Evolutionary conservation across 2,329 filamentous ascomycete species (phyloP).

Genomic region (Cyphellophora attinorum): DNA sequence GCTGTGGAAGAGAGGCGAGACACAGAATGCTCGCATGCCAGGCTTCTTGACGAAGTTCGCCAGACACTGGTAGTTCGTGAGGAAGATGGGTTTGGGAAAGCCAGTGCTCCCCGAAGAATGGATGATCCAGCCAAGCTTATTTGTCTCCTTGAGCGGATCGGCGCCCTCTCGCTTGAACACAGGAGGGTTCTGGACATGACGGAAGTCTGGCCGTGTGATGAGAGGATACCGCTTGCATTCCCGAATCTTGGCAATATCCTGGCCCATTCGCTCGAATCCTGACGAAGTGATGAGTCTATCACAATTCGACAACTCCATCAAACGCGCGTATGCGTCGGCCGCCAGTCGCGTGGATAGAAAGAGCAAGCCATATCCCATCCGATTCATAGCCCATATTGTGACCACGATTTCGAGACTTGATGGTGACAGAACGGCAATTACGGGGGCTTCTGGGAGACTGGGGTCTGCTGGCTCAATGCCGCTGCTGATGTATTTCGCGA

Average conservation of each 20-base stretch:
- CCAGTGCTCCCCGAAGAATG: slow-evolving; percentile 43
- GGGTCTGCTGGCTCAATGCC: slow-evolving; percentile 5
- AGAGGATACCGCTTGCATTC: slow-evolving; percentile 3
- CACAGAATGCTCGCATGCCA: slow-evolving; percentile 23
- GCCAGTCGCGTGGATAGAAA: slow-evolving; percentile 47
- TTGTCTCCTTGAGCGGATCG: slow-evolving; percentile 10
- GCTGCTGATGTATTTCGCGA: slow-evolving; percentile 8
- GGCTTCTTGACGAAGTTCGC: slow-evolving; percentile 12
- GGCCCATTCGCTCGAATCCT: slow-evolving; percentile 53
- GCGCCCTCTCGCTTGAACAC: neutral
- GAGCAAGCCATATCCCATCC: slow-evolving; percentile 46
- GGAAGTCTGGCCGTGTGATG: neutral
- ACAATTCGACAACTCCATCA: slow-evolving; percentile 29
- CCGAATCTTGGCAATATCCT: slow-evolving; percentile 53
- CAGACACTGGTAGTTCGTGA: slow-evolving; percentile 25
- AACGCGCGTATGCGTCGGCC: slow-evolving; percentile 35
- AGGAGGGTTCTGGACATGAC: neutral
- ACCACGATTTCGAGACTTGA: slow-evolving; percentile 13
- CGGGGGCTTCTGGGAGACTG: slow-evolving; percentile 5
- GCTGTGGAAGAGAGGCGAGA: slow-evolving; percentile 50
- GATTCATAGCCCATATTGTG: slow-evolving; percentile 36
- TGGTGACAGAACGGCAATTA: slow-evolving; percentile 6
- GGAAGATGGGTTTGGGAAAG: slow-evolving; percentile 35
- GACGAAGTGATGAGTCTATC: slow-evolving; percentile 40
- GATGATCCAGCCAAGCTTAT: slow-evolving; percentile 30